phyloP scores from a whole-genome alignment of 2,329 filamentous ascomycete species.

The Fusarium staphyleae region DNA sequence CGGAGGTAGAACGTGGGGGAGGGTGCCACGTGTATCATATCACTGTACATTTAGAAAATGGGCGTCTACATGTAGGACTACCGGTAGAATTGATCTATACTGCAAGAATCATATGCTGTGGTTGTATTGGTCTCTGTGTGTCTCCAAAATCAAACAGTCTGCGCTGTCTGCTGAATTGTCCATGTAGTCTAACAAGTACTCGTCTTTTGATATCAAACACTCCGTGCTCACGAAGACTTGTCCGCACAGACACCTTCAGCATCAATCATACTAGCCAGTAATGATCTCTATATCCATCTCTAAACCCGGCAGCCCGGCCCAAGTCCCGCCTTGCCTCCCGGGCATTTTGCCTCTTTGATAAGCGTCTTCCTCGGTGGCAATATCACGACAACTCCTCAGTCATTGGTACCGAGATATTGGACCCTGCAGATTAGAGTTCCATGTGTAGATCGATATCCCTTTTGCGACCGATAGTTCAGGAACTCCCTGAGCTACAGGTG shows the following conservation, averaged over 20 bases:
- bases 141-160: neutral
- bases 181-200: neutral
- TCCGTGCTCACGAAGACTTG: neutral
- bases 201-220: neutral
- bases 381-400: neutral
- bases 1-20: constrained; percentile 41
- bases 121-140: neutral
- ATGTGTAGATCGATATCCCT: too few species aligned
- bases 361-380: neutral
- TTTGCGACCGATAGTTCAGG: too few species aligned
- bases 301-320: constrained; percentile 7
- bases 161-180: too few species aligned
- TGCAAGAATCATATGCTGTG: constrained; percentile 3
- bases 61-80: constrained; percentile 35
- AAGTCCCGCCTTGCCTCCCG: neutral
- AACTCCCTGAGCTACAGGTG: neutral
- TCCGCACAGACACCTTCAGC: neutral
- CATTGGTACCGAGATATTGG: neutral
- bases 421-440: too few species aligned
- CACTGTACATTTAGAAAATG: constrained; percentile 41
- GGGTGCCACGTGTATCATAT: constrained; percentile 34
- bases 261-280: neutral
- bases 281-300: neutral
- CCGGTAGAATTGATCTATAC: constrained; percentile 7
- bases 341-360: neutral